Conservation (phyloP, 2,329 filamentous ascomycete genomes). For the Verticillium klebahnii region DNA sequence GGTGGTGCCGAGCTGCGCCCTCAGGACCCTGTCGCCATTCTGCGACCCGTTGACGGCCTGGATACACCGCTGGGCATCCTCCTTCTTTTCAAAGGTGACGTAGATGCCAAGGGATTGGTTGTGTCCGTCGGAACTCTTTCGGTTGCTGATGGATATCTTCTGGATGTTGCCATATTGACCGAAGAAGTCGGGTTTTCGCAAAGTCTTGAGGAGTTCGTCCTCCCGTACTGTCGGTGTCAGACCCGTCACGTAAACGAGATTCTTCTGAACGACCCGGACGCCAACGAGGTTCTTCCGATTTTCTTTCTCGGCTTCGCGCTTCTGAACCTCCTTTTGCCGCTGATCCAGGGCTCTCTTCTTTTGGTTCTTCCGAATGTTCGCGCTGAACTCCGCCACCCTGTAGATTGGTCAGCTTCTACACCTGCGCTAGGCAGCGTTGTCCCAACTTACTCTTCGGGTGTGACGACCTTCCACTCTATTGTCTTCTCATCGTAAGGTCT, state of each 20-base stretch:
- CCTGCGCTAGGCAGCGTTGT: neutral
- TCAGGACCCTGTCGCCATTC: slow-evolving; percentile 81
- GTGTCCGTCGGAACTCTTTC: slow-evolving; percentile 70
- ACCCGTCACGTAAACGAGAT: slow-evolving; percentile 95
- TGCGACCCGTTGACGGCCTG: slow-evolving; percentile 85
- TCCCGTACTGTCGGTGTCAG: slow-evolving; percentile 88
- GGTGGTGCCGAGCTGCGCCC: slow-evolving; percentile 80
- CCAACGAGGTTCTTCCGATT: slow-evolving; percentile 95
- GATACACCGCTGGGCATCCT: slow-evolving; percentile 87
- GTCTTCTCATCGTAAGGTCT: slow-evolving; percentile 94
- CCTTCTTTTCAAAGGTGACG: slow-evolving; percentile 92
- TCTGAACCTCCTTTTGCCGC: slow-evolving; percentile 92
- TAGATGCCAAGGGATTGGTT: slow-evolving; percentile 94
- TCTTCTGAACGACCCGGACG: slow-evolving; percentile 95
- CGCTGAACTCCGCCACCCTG: slow-evolving; percentile 70
- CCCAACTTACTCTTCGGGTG: slow-evolving; percentile 78
- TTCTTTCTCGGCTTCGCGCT: slow-evolving; percentile 91
- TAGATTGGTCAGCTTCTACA: slow-evolving; percentile 17
- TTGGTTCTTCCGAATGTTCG: slow-evolving; percentile 81
- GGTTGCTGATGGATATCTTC: slow-evolving; percentile 97
- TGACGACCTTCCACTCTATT: slow-evolving; percentile 94
- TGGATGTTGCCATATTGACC: slow-evolving; percentile 98
- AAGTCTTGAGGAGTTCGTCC: slow-evolving; percentile 83
- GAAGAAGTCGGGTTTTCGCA: slow-evolving; percentile 90
- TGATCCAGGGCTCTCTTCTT: slow-evolving; percentile 81